Conservation (phyloP, 2,329 filamentous ascomycete species). For the Mollisiaceae sp. region DNA sequence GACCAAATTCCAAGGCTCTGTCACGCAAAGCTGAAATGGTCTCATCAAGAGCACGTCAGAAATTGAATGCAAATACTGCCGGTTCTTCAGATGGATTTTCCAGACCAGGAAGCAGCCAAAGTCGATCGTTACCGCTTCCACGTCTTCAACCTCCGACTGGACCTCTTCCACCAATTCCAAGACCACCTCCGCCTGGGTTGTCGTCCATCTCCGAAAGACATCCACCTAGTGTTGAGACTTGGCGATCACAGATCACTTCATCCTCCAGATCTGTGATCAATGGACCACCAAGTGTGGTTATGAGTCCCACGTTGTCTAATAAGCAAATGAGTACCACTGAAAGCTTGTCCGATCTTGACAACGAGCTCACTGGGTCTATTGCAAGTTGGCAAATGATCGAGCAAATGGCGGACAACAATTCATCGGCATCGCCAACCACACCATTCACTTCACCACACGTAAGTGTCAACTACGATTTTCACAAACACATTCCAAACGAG, state of each 20-base stretch:
- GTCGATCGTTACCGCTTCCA: conserved; percentile 25
- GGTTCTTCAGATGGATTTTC: conserved; percentile 22
- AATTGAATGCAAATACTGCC: conserved; percentile 15
- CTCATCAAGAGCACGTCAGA: conserved; percentile 29
- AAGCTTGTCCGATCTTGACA: conserved; percentile 25
- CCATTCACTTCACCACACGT: conserved; percentile 26
- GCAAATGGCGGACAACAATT: conserved; percentile 14
- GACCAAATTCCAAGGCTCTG: conserved; percentile 33
- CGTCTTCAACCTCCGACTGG: conserved; percentile 24
- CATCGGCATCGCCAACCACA: conserved; percentile 17
- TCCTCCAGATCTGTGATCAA: conserved; percentile 9
- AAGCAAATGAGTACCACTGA: conserved; percentile 16
- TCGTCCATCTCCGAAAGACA: conserved; percentile 30
- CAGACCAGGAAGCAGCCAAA: conserved; percentile 19
- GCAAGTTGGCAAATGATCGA: conserved; percentile 24
- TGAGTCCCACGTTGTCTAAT: conserved; percentile 10
- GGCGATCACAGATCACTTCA: conserved; percentile 29
- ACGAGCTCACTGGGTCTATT: conserved; percentile 18
- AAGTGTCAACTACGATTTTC: conserved; percentile 23
- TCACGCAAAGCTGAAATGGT: conserved; percentile 32
- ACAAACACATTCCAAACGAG: conserved; percentile 26
- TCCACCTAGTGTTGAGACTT: conserved; percentile 29
- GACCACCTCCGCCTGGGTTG: conserved; percentile 12
- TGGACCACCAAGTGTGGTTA: conserved; percentile 12
- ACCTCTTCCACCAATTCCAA: conserved; percentile 31